Conservation (phyloP, 2,329 filamentous ascomycete genomes). For the Colletotrichum noveboracense region DNA sequence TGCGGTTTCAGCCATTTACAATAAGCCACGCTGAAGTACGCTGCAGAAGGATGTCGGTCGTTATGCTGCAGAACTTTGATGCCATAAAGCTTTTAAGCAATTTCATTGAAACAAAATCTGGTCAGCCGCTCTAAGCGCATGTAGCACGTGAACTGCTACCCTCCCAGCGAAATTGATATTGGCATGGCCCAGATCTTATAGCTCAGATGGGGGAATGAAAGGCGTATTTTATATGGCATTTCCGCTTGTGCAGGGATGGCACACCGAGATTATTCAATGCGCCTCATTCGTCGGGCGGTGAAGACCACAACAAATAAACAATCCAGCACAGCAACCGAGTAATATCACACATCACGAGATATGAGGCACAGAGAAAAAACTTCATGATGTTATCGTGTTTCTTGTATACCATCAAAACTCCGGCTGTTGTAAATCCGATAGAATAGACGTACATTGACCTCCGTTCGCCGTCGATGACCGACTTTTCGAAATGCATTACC, state of each 20-base stretch:
- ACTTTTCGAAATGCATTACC: background rate
- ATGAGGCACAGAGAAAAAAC: background rate
- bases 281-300: background rate
- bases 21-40: background rate
- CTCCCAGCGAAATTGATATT: background rate
- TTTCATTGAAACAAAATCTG: background rate
- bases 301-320: background rate
- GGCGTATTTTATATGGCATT: background rate
- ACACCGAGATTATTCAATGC: background rate
- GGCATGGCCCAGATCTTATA: background rate
- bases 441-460: background rate
- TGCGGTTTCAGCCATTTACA: background rate
- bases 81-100: background rate
- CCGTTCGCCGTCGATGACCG: background rate
- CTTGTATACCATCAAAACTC: conserved; percentile 18
- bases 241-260: background rate
- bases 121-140: background rate
- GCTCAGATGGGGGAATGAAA: background rate
- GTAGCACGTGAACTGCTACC: background rate
- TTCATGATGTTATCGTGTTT: background rate
- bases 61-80: background rate
- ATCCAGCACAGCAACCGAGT: background rate
- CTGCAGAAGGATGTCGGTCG: background rate
- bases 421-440: conserved; percentile 5
- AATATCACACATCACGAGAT: background rate